Evolutionary conservation across 768 basidiomycete species (phyloP), one percentile per base, ranked within the genome.

Genomic region (Clavulina sp.): DNA sequence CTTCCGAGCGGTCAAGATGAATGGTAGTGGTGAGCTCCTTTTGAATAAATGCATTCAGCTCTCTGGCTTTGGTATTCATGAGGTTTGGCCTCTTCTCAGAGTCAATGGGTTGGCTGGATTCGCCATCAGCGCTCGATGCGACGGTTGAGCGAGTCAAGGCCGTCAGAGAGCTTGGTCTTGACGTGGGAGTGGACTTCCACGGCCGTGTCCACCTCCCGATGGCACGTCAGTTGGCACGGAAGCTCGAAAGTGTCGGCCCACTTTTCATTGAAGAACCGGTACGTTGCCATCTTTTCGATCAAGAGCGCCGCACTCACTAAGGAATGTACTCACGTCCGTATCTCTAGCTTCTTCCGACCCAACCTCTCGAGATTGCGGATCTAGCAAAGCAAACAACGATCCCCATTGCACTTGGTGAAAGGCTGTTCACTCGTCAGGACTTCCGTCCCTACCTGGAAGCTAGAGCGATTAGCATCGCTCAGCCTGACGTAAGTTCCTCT

Each of bases 1-100:
- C 2, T 81, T 83, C 62, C 75, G 73, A 0, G 76, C 75, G 1
- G 77, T 82, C 28, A 82, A 83, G 66, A 82, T 81, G 79, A 81
- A 82, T 59, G 80, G 70, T 2, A 75, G 72, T 2, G 68, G 76
- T 73, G 34, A 13, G 68, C 60, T 30, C 41, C 7, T 6, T n/a
- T 41, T n/a, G n/a, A n/a, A n/a, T n/a, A n/a, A n/a, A n/a, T n/a
- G n/a, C n/a, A n/a, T n/a, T n/a, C n/a, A n/a, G n/a, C n/a, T n/a
- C n/a, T n/a, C n/a, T n/a, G n/a, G 31, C 28, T 7, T 38, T 38
- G 34, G 34, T 19, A 7, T 19, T 38, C 34, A 19, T 7, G 19
- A 38, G 19, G 9, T 3, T 4, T 40, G 5, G 16, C n/a, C 47
- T 21, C 31, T 23, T 36, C 23, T 31, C 40, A 59, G 58, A 57